Base-by-base conservation (phyloP, 1,139 yeast species). In the Blastobotrys persicus region DNA sequence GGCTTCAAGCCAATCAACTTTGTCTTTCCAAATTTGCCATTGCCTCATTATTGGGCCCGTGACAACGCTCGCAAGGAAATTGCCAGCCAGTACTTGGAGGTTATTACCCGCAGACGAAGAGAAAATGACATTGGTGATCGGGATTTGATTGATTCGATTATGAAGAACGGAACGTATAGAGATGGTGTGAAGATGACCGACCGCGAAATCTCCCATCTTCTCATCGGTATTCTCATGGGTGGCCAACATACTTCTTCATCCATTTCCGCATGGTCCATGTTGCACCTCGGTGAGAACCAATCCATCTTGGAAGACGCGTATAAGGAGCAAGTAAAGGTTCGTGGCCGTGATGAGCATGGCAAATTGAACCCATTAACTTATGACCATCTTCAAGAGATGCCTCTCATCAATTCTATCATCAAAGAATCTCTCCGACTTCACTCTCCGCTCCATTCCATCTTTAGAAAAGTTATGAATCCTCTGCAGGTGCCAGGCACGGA, bases 231-330 rank as follows among this genome's bases (percentile, higher is more conserved):
- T 49, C 78, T 94, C 56, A 92, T 92, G 99, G 99, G 98, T 61
- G 99, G 98, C 55, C 99, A 92, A 74, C 99, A 92, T 70, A 94
- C 99, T 28, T 86, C 96, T 59, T 95, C 98, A 44, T 80, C 98
- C 23, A 92, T 98, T 20, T 87, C 96, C 44, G 87, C 97, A 23
- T 92, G 98, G 98, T 82, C 82, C 63, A 75, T 92, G 66, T 78
- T 92, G 59, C 98, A 92, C 67, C 77, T 92, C 58, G 98, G 91
- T 58, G 94, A 85, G 62, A 75, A 80, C 59, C 95, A 95, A 40
- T 84, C 87, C 39, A 71, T 91, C 52, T 96, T 88, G 73, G 87
- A 91, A 54, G 85, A 83, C 63, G 69, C 92, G 50, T 85, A 78
- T 66, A 69, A 80, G 54, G 98, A 92, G 71, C 83, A 91, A 61